Base-by-base conservation (phyloP, 169 alveolate species). In the Eimeria sp. region DNA sequence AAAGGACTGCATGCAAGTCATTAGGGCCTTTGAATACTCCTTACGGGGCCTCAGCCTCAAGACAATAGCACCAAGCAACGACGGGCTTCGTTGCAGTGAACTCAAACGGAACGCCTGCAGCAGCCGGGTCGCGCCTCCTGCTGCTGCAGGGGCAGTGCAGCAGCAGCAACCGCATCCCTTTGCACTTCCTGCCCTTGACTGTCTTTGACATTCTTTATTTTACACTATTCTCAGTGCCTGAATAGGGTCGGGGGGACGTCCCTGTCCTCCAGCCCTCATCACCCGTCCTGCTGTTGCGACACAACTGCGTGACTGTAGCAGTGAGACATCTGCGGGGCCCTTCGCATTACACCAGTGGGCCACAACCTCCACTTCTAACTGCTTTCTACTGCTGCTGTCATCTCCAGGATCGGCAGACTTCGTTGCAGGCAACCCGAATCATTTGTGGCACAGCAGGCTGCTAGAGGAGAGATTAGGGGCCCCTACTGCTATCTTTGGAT, bases 91-190 rank as follows among this genome's bases (percentile, higher is more conserved):
- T 75, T 83, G 73, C 91, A 43, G 75, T 27, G 57, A 54, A 83
- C 91, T 49, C 91, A 54, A 11, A 83, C 91, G 25, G 18, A 76
- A 76, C 87, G 18, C 87, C 65, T 76, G 65, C 91, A 83, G 91
- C 91, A 86, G 93, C 82, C 65, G 61, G 80, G 93, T 86, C 93
- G 93, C 93, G 93, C 93, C 93, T 86, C 93, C 80, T 61, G 93
- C 82, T 86, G 93, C 82, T 10, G 93, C 93, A 63, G 65, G 65
- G 80, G 82, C 76, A 40, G 82, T 61, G 93, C 93, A 86, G 80
- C 22, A 86, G 93, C 93, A 86, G 93, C 93, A 86, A 65, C 93
- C 10, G 58, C 93, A 18, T 63, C 40, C 91, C 91, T 34, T 58
- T 83, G 73, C 91, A 54, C 91, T 83, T 83, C 73, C 91, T 83